Conservation (phyloP, 2,329 filamentous ascomycete species). For the Aureobasidium leucospermi region DNA sequence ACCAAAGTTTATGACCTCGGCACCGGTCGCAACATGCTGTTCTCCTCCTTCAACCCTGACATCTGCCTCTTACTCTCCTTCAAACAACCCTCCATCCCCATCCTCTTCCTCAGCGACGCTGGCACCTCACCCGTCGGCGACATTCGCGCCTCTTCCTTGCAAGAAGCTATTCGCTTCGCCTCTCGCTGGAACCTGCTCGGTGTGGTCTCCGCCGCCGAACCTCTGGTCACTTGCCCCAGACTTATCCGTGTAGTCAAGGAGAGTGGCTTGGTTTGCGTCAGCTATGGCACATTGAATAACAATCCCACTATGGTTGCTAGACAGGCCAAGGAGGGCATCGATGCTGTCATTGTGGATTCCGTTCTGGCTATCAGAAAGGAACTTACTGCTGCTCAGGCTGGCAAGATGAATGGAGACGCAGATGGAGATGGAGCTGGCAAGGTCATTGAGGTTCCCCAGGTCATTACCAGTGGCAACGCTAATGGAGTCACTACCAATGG, state of each 20-base stretch:
- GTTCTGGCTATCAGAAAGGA: constrained; percentile 90
- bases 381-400: constrained; percentile 48
- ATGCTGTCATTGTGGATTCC: constrained; percentile 94
- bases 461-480: neutral
- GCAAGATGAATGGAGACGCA: neutral
- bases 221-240: constrained; percentile 80
- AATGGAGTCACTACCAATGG: neutral
- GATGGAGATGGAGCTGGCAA: neutral
- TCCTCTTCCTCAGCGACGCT: constrained; percentile 88
- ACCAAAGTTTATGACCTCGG: constrained; percentile 82
- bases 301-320: constrained; percentile 76
- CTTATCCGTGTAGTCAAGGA: constrained; percentile 92
- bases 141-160: constrained; percentile 80
- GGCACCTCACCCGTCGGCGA: constrained; percentile 77
- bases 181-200: constrained; percentile 91
- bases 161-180: constrained; percentile 92
- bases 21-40: constrained; percentile 82
- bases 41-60: constrained; percentile 95
- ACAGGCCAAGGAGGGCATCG: constrained; percentile 92
- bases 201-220: constrained; percentile 81
- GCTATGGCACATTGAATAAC: constrained; percentile 88
- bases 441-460: neutral
- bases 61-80: constrained; percentile 90
- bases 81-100: constrained; percentile 95
- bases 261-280: constrained; percentile 86